Base-by-base conservation (phyloP, 371 early-diverging fungal species). In the Basidiobolus meristosporus region DNA sequence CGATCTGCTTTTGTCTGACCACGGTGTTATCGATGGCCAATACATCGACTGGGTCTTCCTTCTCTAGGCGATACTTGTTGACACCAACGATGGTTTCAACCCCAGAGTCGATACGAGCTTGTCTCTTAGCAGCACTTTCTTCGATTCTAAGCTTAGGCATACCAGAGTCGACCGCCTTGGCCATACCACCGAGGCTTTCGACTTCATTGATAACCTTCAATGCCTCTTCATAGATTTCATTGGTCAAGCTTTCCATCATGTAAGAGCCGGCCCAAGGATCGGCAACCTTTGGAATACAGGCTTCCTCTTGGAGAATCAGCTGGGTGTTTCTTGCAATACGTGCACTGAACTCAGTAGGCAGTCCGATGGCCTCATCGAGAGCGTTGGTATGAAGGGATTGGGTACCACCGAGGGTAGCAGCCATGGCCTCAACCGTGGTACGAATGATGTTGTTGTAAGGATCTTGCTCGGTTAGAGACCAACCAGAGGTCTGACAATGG, bases 241-340 rank as follows among this genome's bases (percentile, higher is more conserved):
- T 67, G 22, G 87, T 86, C 58, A 86, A 56, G 2, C 75, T 69
- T 60, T 86, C 87, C 82, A 86, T 86, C 77, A 86, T 73, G 58
- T 81, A 86, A n/a, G 77, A 76, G 9, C 87, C 87, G 3, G 79
- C 87, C 82, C 82, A 85, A 1, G 86, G 86, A 41, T 84, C 85
- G 26, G 78, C 80, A 7, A 76, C 72, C 43, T 68, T 68, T n/a
- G 86, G 83, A 26, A 86, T 83, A 38, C 62, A 60, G 7, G 87
- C 83, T 51, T 86, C 87, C 43, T 73, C 79, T 49, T 86, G 85
- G 40, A 86, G 48, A 39, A 86, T 82, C 38, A 86, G 47, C 61
- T 86, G 87, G 1, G 87, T 86, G 62, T 86, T 86, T 45, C 87
- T 63, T 3, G 87, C 87, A 48, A 86, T 79, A 39, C 84, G 70